Evolutionary conservation across 2,329 filamentous ascomycete genomes (phyloP).

Genomic region (Paraphoma sp.): DNA sequence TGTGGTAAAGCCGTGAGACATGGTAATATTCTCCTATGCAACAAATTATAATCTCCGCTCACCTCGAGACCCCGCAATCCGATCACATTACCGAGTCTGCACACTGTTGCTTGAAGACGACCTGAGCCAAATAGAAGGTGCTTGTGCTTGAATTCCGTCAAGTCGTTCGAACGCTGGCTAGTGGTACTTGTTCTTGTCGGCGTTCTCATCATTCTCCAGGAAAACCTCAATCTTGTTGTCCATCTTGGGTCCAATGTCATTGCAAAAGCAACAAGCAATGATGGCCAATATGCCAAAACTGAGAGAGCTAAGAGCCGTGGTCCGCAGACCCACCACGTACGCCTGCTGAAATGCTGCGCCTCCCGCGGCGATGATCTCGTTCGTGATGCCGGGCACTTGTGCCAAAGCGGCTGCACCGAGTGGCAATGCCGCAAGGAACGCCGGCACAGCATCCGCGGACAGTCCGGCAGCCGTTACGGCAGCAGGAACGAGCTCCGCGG

Average conservation of each 20-base stretch:
- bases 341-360: slow-evolving; percentile 24
- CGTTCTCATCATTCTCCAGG: slow-evolving; percentile 28
- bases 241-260: slow-evolving; percentile 32
- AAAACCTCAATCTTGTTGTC: slow-evolving; percentile 32
- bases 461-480: slow-evolving; percentile 25
- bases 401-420: slow-evolving; percentile 19
- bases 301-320: slow-evolving; percentile 19
- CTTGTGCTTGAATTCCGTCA: background rate
- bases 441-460: slow-evolving; percentile 9
- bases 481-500: slow-evolving; percentile 18
- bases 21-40: too few species aligned
- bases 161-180: background rate
- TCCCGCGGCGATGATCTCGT: slow-evolving; percentile 21
- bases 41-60: too few species aligned
- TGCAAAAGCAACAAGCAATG: slow-evolving; percentile 24
- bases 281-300: slow-evolving; percentile 25
- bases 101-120: too few species aligned
- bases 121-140: too few species aligned
- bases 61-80: too few species aligned
- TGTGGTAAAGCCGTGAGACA: too few species aligned
- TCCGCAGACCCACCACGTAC: slow-evolving; percentile 21
- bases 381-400: slow-evolving; percentile 21
- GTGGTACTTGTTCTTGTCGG: slow-evolving; percentile 6
- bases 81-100: too few species aligned
- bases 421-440: slow-evolving; percentile 20